Evolutionary conservation across 2,329 filamentous ascomycete species (phyloP), one percentile per base, ranked within the genome.

Genomic region (Ophiocordyceps camponoti-saundersi): DNA sequence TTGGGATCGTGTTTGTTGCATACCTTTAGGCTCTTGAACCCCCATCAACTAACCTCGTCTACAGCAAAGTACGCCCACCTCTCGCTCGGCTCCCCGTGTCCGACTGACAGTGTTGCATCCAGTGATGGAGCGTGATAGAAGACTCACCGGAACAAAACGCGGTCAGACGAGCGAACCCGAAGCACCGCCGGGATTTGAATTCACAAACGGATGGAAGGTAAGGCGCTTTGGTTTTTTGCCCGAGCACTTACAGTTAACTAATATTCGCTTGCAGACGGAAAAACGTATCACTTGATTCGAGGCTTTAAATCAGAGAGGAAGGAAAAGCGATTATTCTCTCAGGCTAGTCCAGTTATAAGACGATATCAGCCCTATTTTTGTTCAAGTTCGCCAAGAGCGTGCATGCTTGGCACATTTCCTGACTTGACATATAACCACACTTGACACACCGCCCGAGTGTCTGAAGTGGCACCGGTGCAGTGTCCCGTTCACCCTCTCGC

Each of bases 391-490:
- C 89, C 3, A 98, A 73, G 42, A 98, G 68, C 51, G 80, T 82
- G 61, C 92, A 98, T 0, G 92, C 92, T 64, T 98, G 94, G 65
- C 92, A 98, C 39, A 95, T 77, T 29, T 78, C 76, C 63, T 98
- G 92, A 56, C 89, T 95, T 2, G 92, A 95, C 63, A 98, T 84
- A 61, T 96, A 98, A 15, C 92, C 92, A 56, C 92, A 98, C 46
- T 78, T 81, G 57, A 82, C 77, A 59, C 92, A 98, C 52, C 80
- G 81, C 2, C 90, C 86, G 54, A 95, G 74, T 15, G 80, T 80
- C 61, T 90, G 85, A 56, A 77, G 73, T n/a, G 72, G 65, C 12
- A 56, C 60, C 2, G 61, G 47, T 6, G 59, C 46, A 42, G 53
- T 52, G 50, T 57, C 56, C 52, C 55, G 61, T 49, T 53, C 46